Evolutionary conservation across 2,329 filamentous ascomycete species (phyloP).

Genomic region (Diaporthe batatas): DNA sequence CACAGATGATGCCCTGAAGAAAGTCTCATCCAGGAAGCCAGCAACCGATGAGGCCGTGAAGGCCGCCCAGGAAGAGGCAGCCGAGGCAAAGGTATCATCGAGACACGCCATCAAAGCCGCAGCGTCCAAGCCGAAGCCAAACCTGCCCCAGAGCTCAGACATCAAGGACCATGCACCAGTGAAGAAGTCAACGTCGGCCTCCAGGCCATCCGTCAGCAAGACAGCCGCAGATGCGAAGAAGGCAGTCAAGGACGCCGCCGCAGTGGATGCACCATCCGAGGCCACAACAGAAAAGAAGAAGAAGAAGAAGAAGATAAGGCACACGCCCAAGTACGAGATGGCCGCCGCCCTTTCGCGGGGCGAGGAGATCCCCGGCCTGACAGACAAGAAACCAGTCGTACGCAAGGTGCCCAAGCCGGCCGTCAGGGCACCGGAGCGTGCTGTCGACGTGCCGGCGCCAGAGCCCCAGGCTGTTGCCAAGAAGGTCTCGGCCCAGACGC

Average conservation of each 20-base stretch:
- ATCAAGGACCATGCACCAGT: constrained; percentile 40
- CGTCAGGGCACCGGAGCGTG: constrained; percentile 19
- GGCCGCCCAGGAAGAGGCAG: not conserved
- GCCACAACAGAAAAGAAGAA: constrained; percentile 40
- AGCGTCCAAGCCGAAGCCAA: constrained; percentile 18
- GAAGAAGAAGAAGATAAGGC: constrained; percentile 42
- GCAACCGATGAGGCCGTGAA: constrained; percentile 11
- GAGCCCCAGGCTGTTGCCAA: constrained; percentile 27
- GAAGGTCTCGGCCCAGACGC: constrained; percentile 16
- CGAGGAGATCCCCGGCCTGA: constrained; percentile 39
- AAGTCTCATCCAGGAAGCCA: constrained; percentile 5
- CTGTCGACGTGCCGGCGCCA: constrained; percentile 33
- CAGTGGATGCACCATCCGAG: constrained; percentile 23
- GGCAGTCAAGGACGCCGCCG: constrained; percentile 30
- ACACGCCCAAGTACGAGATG: constrained; percentile 39
- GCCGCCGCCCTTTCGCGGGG: constrained; percentile 38
- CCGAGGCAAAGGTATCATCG: constrained; percentile 14
- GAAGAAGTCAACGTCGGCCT: constrained; percentile 26
- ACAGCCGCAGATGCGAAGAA: constrained; percentile 27
- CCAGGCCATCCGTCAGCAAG: constrained; percentile 33
- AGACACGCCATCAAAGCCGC: constrained; percentile 30
- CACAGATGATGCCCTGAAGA: constrained; percentile 7
- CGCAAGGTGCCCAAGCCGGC: constrained; percentile 35
- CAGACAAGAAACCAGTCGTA: constrained; percentile 34
- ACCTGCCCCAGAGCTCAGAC: constrained; percentile 15